phyloP scores from a whole-genome alignment of 2,329 filamentous ascomycete species.

The Colletotrichum lindemuthianum region DNA sequence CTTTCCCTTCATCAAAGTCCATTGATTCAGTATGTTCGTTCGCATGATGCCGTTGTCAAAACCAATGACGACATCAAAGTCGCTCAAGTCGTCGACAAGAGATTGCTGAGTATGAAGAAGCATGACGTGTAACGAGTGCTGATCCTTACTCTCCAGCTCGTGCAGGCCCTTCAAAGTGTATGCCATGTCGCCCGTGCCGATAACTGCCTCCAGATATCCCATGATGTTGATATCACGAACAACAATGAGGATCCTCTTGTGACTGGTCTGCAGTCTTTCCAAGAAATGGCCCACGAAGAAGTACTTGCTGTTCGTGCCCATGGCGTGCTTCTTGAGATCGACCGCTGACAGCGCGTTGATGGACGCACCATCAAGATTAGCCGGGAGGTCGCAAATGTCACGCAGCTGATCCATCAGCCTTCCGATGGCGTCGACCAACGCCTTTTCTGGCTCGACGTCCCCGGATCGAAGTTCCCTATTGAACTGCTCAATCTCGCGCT shows the following conservation, averaged over 20 bases:
- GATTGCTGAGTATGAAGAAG: constrained; percentile 54
- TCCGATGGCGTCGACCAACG: constrained; percentile 57
- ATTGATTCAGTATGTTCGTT: constrained; percentile 41
- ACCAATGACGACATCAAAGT: constrained; percentile 62
- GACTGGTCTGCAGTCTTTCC: constrained; percentile 51
- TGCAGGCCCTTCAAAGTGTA: constrained; percentile 47
- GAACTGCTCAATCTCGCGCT: constrained; percentile 57
- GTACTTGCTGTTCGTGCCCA: constrained; percentile 68
- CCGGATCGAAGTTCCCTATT: constrained; percentile 38
- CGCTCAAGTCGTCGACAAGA: constrained; percentile 47
- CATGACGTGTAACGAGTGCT: constrained; percentile 49
- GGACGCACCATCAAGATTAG: constrained; percentile 58
- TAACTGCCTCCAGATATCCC: constrained; percentile 62
- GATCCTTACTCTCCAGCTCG: constrained; percentile 45
- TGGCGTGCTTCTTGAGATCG: constrained; percentile 62
- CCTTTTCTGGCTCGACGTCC: constrained; percentile 38
- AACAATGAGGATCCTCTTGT: constrained; percentile 63
- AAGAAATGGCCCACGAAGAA: constrained; percentile 68
- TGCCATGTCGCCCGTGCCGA: constrained; percentile 51
- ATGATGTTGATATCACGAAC: constrained; percentile 60
- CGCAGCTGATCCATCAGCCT: constrained; percentile 60
- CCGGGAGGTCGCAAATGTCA: constrained; percentile 67
- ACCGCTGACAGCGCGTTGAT: constrained; percentile 49
- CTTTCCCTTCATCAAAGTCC: constrained; percentile 37
- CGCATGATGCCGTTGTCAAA: constrained; percentile 62